Evolutionary conservation across 371 early-diverging fungal species (phyloP), one percentile per base, ranked within the genome.

Genomic region (Nematocida displodere): DNA sequence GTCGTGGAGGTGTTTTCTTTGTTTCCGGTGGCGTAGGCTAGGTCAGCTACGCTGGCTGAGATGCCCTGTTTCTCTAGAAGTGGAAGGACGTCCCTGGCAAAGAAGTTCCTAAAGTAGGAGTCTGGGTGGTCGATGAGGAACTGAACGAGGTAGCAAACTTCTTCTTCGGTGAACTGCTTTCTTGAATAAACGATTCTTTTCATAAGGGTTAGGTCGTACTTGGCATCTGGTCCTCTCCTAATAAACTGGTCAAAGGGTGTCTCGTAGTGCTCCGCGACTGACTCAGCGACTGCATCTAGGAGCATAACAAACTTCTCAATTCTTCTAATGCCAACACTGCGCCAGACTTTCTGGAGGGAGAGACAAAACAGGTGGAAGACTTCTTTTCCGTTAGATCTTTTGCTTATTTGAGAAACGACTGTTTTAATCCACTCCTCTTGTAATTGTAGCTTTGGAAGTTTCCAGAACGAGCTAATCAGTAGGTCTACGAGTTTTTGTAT

Each of bases 61-160:
- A 71, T 47, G 1, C 62, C 48, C 8, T 22, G 36, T 28, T 22
- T 49, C 34, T 50, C 36, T 3, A 71, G 48, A 17, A 49, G 20
- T 15, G 75, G 75, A 37, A 61, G 5, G 20, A 71, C 26, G 20
- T 58, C 8, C 40, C 29, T 39, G 7, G 40, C 29, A 34, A 71
- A 71, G 62, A 61, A 71, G 50, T 58, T 42, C 29, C 22, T 34
- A 29, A 71, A 71, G 62, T 71, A 71, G 24, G 75, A 50, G 26
- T 58, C 50, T 24, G 62, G 46, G 15, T 58, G 5, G 15, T 15
- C 39, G 13, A 49, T 13, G 4, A 71, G 58, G 54, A 59, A 49
- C 3, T 61, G 34, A n/a, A 71, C 39, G 5, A 71, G 33, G 26
- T 46, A 61, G 15, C 24, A 40, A 17, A 29, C 26, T 29, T 71